Percentiles rank a stretch among this genome's conserved stretches.
phyloP scores from a whole-genome alignment of 805 yeast species.

The Ogataea glucozyma region DNA sequence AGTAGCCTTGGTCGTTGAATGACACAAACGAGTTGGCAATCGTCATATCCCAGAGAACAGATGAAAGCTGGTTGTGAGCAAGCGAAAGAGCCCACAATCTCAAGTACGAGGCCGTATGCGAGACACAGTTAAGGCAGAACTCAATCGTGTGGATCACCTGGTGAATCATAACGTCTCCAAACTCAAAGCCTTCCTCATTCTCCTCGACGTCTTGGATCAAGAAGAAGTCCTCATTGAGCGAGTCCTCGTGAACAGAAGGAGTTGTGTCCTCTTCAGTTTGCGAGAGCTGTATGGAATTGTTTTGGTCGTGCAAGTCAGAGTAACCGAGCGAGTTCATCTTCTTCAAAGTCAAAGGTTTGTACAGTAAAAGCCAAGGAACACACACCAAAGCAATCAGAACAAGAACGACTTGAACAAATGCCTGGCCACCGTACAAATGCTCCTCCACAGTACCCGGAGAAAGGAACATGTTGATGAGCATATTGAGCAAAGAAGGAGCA shows the following conservation, averaged over 20 bases:
- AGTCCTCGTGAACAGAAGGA: slow-evolving; percentile 23
- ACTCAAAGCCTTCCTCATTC: slow-evolving; percentile 44
- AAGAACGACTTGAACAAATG: slow-evolving; percentile 56
- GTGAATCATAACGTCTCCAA: slow-evolving; percentile 74
- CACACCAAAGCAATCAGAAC: slow-evolving; percentile 62
- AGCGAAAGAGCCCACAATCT: slow-evolving; percentile 78
- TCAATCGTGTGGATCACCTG: slow-evolving; percentile 82
- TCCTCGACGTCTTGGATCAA: slow-evolving; percentile 33
- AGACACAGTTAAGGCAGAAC: slow-evolving; percentile 75
- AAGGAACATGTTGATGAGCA: slow-evolving; percentile 75
- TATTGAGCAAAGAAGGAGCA: slow-evolving; percentile 73
- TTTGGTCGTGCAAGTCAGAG: slow-evolving; percentile 43
- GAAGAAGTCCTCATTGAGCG: slow-evolving; percentile 32
- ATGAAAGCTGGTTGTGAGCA: slow-evolving; percentile 77
- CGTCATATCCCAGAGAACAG: slow-evolving; percentile 78
- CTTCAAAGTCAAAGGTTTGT: slow-evolving; percentile 54
- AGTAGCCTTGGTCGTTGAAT: slow-evolving; percentile 47
- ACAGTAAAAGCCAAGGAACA: slow-evolving; percentile 71
- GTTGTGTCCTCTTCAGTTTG: slow-evolving; percentile 28
- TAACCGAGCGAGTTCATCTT: slow-evolving; percentile 56
- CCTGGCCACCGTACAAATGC: slow-evolving; percentile 65
- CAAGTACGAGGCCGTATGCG: slow-evolving; percentile 77
- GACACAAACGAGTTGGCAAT: slow-evolving; percentile 55
- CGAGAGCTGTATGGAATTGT: slow-evolving; percentile 27
- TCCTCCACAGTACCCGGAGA: slow-evolving; percentile 71